phyloP scores from a whole-genome alignment of 331 rosid genomes.

The Quercus tomentella region DNA sequence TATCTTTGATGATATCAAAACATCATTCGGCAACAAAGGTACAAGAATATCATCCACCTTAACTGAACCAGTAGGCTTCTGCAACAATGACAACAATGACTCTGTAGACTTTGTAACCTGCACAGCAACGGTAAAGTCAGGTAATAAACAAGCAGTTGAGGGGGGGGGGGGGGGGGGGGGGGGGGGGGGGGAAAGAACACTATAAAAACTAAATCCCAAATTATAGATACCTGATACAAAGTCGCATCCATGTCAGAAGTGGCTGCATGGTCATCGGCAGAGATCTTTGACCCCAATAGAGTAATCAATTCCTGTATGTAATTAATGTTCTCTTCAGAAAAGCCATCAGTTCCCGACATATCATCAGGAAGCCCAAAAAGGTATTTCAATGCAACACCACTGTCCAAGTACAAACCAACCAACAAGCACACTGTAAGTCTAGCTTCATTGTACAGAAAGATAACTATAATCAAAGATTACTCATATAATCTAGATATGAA shows the following conservation, averaged over 20 bases:
- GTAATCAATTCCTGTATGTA: slow-evolving; percentile 49
- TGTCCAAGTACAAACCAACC: slow-evolving; percentile 65
- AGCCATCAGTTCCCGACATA: slow-evolving; percentile 37
- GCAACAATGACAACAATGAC: slow-evolving; percentile 61
- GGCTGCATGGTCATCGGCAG: slow-evolving; percentile 41
- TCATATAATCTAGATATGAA: background rate
- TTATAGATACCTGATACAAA: slow-evolving; percentile 50
- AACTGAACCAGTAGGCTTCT: slow-evolving; percentile 49
- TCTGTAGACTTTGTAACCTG: slow-evolving; percentile 66
- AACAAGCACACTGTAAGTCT: slow-evolving; percentile 41
- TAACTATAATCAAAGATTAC: background rate
- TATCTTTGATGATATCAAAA: slow-evolving; percentile 41
- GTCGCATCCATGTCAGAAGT: slow-evolving; percentile 45
- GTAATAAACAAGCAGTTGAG: slow-evolving; percentile 16
- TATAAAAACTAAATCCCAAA: slow-evolving; percentile 9
- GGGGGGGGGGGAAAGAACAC: background rate
- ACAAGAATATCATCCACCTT: slow-evolving; percentile 38
- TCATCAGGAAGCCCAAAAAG: slow-evolving; percentile 81
- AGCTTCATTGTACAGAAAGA: background rate
- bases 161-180: background rate
- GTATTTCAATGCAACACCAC: slow-evolving; percentile 61
- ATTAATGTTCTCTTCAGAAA: slow-evolving; percentile 60
- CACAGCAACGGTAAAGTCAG: slow-evolving; percentile 24
- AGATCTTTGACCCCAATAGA: slow-evolving; percentile 49
- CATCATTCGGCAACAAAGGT: slow-evolving; percentile 39